A percentile compares a stretch with the other conserved stretches of the same genome.
phyloP scores from a whole-genome alignment of 192 early-diverging fungal species.

The Glomus cerebriforme region DNA sequence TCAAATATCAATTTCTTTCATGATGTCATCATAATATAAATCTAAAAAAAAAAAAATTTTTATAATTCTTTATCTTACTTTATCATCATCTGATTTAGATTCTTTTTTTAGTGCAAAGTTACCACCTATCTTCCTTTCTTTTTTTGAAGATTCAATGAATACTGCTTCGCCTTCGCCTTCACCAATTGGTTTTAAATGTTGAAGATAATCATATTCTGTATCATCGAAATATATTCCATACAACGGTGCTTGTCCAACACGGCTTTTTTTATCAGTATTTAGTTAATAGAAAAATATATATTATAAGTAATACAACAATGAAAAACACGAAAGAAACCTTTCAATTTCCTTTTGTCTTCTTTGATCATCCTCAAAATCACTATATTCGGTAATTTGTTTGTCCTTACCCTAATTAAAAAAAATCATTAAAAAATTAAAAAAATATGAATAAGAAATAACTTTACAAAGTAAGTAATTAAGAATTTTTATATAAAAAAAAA shows the following conservation, averaged over 20 bases:
- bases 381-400: not conserved
- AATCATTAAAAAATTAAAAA: too few species aligned
- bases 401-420: conserved; percentile 33
- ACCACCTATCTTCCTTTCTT: conserved; percentile 48
- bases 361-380: not conserved
- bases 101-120: conserved; percentile 11
- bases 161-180: conserved; percentile 69
- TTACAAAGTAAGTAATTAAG: too few species aligned
- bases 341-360: not conserved
- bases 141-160: conserved; percentile 69
- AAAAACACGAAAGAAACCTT: not conserved
- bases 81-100: not conserved
- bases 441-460: too few species aligned
- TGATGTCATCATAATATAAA: not conserved
- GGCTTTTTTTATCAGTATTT: conserved; percentile 23
- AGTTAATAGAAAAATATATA: not conserved
- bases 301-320: not conserved
- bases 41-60: not conserved
- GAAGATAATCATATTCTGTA: conserved; percentile 89
- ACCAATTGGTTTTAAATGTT: conserved; percentile 89
- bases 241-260: conserved; percentile 75
- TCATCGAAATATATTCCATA: conserved; percentile 93
- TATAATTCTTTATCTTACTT: not conserved
- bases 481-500: not conserved
- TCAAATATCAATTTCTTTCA: not conserved